Conservation (phyloP, 768 basidiomycete species). For the Strobilomyces echinocephalus region DNA sequence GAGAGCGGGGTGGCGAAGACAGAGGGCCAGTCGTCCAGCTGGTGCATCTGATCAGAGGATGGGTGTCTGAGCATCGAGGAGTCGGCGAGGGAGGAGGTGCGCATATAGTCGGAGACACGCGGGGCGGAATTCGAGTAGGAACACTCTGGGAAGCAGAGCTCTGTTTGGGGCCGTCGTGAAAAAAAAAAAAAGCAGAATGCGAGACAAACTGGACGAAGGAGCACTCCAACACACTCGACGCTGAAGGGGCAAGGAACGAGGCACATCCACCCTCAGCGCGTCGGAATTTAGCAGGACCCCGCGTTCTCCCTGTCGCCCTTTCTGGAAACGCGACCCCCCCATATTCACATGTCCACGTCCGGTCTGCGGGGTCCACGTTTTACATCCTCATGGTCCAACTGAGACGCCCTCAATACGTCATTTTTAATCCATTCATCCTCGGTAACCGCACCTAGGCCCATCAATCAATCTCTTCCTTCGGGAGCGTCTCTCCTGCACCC, state of each 20-base stretch:
- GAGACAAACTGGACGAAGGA: conserved; percentile 1
- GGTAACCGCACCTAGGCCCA: background rate
- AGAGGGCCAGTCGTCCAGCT: conserved; percentile 46
- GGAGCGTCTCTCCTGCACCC: conserved; percentile 11
- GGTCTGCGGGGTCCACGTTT: conserved; percentile 18
- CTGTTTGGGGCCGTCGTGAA: conserved; percentile 16
- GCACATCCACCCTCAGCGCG: conserved; percentile 9
- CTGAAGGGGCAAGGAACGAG: conserved; percentile 19
- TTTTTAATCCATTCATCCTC: conserved; percentile 8
- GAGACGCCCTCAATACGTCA: conserved; percentile 4
- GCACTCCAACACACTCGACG: conserved; percentile 2
- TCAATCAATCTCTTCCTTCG: conserved; percentile 3
- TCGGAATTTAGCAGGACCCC: conserved; percentile 16
- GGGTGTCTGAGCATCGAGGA: conserved; percentile 14
- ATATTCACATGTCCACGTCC: conserved; percentile 25
- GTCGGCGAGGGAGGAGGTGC: background rate
- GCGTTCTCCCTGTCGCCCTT: background rate
- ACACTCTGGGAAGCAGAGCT: background rate
- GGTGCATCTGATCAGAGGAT: conserved; percentile 24
- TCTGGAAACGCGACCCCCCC: conserved; percentile 14
- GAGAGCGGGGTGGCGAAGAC: conserved; percentile 61
- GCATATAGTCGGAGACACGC: background rate
- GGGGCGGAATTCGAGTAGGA: background rate
- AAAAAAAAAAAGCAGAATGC: conserved; percentile 3
- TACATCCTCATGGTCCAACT: conserved; percentile 19